Base-by-base conservation (phyloP, 768 basidiomycete genomes). In the Nidularia sp. region DNA sequence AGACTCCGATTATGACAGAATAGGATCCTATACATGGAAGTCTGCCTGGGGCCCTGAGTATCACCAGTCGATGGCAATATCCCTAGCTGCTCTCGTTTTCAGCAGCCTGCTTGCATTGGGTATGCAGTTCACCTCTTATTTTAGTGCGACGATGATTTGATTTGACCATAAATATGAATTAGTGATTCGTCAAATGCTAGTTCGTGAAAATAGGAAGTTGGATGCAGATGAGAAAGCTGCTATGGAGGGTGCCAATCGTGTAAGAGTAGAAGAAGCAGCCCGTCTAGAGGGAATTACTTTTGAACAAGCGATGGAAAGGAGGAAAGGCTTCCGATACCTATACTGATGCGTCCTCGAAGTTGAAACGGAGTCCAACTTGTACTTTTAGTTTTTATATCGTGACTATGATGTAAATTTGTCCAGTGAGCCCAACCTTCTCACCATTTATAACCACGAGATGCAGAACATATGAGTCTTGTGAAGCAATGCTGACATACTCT, bases 1-100 rank as follows among this genome's bases (percentile, higher is more conserved):
- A 29, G 25, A 29, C 25, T 29, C 25, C 25, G 3, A 29, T 1
- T 4, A 29, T 18, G 7, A 9, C 22, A 85, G 84, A 3, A 79
- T 82, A 57, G 79, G 81, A 2, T 83, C 83, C 0, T 85, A 78
- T 57, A 73, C 77, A 0, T 86, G 85, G 85, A 79, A 79, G 57
- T 60, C 77, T 2, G 60, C 62, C n/a, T 86, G 84, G 83, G 72
- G 81, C 6, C 84, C 85, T 0, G 57, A 73, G 54, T 86, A 86
- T 57, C 83, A 83, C 46, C 83, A 71, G 42, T 82, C 82, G 0
- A 82, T 86, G 81, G 69, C 71, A 39, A 81, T 86, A 48, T 69
- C 68, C 2, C 61, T 73, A 5, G 63, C 65, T 33, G 64, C 70
- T 6, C 62, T 73, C 6, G 68, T 65, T 29, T 64, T 71, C 15